These are phyloP conservation scores for Hyaloscypha variabilis DNA, from an alignment of 495 filamentous ascomycete species.

Conservation along the genomic window DNA sequence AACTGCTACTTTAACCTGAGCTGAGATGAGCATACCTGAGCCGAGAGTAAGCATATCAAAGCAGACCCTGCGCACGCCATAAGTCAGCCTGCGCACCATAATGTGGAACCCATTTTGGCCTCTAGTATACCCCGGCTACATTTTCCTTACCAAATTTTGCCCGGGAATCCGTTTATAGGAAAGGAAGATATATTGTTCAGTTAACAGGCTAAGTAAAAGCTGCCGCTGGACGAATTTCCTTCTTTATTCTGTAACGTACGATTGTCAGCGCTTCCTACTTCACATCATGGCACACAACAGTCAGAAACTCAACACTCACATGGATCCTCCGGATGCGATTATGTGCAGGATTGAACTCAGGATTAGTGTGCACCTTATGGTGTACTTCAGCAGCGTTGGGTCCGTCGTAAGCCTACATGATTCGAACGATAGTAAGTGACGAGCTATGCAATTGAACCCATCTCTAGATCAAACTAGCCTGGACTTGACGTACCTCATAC, in stretches of 20 bases:
- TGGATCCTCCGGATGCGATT: slow-evolving; percentile 1
- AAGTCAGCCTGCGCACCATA: no score
- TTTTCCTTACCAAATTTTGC: no score
- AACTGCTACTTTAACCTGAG: no score
- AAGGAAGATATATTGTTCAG: not conserved
- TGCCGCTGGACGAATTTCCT: not conserved
- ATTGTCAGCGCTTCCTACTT: not conserved
- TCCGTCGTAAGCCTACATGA: not conserved
- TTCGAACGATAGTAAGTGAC: not conserved
- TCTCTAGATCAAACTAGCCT: not conserved
- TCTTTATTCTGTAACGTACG: not conserved
- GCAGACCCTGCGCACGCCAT: no score
- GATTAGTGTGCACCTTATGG: not conserved
- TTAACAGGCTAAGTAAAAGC: not conserved
- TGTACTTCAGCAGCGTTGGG: not conserved
- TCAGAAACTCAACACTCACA: not conserved
- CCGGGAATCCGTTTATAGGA: no score
- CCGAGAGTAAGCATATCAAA: no score
- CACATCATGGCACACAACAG: not conserved
- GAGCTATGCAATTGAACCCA: not conserved
- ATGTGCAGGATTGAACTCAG: not conserved
- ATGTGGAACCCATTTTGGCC: no score
- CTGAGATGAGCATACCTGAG: no score
- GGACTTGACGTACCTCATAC: not conserved
- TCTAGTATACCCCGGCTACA: no score